These are phyloP conservation scores for Fusarium albosuccineum DNA, from an alignment of 2,329 filamentous ascomycete genomes.

Conservation along the genomic window DNA sequence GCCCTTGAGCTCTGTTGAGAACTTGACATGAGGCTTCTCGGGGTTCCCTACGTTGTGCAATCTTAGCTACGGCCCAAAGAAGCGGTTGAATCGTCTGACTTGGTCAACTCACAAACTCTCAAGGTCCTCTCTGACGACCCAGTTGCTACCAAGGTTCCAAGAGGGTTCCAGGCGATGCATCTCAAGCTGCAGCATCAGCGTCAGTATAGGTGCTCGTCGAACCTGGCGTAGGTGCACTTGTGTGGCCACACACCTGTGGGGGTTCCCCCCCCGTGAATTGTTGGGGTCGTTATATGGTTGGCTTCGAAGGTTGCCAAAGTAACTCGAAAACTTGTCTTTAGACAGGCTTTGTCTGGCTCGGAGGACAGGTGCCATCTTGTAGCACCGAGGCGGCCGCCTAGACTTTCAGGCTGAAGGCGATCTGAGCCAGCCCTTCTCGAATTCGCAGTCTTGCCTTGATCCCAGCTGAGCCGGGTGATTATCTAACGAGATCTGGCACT, in stretches of 20 bases:
- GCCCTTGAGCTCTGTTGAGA: conserved; percentile 81
- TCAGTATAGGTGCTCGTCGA: conserved; percentile 24
- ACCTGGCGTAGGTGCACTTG: conserved; percentile 13
- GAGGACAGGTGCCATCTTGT: conserved; percentile 57
- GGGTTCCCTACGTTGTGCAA: conserved; percentile 72
- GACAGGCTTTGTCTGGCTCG: conserved; percentile 68
- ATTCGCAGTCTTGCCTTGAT: too few relatives aligned
- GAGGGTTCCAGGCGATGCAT: conserved; percentile 89
- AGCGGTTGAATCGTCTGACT: neutral
- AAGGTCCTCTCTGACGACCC: conserved; percentile 78
- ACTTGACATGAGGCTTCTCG: conserved; percentile 78
- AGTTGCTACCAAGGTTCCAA: conserved; percentile 86
- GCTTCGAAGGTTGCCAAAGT: conserved; percentile 77
- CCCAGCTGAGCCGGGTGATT: too few relatives aligned
- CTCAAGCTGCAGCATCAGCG: conserved; percentile 67
- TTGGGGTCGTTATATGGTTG: conserved; percentile 77
- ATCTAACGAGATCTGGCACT: too few relatives aligned
- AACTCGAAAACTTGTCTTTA: conserved; percentile 76
- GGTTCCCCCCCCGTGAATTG: conserved; percentile 64
- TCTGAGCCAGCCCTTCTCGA: neutral
- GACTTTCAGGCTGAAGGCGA: neutral
- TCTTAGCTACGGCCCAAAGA: neutral
- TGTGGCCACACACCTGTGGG: conserved; percentile 65
- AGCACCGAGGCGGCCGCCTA: neutral
- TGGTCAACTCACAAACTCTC: conserved; percentile 73